A percentile compares a stretch with the other conserved stretches of the same genome.
phyloP scores from a whole-genome alignment of 2,329 filamentous ascomycete species.

The Pseudogymnoascus sp. region DNA sequence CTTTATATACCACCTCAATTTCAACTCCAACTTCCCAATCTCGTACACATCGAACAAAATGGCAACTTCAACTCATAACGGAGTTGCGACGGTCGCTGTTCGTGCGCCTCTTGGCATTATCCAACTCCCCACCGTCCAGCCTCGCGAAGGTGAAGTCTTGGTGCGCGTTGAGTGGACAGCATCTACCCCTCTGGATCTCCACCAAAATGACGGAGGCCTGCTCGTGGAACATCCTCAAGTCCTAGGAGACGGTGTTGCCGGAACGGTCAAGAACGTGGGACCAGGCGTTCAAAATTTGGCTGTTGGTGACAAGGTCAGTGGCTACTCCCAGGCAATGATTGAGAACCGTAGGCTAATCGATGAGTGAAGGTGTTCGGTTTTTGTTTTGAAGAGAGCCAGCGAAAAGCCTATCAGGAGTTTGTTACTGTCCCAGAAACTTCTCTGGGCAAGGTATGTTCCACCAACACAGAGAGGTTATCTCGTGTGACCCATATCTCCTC shows the following conservation, averaged over 20 bases:
- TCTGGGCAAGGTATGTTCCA: conserved; percentile 32
- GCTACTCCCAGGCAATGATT: not conserved
- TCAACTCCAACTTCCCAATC: not conserved
- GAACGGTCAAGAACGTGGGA: conserved; percentile 44
- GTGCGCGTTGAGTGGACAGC: conserved; percentile 49
- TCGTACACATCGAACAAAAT: conserved; percentile 18
- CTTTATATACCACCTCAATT: not conserved
- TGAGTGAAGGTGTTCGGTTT: conserved; percentile 38
- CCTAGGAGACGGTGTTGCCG: conserved; percentile 43
- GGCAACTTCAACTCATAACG: conserved; percentile 30
- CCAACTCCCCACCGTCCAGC: conserved; percentile 26
- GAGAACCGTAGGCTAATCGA: not conserved
- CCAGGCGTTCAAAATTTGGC: conserved; percentile 35
- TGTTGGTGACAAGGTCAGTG: conserved; percentile 42
- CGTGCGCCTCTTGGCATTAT: conserved; percentile 31
- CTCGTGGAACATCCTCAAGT: conserved; percentile 42
- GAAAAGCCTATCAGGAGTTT: conserved; percentile 48
- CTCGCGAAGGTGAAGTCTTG: conserved; percentile 38
- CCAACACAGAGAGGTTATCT: not conserved
- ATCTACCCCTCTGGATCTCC: conserved; percentile 52
- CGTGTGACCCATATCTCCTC: conserved; percentile 24
- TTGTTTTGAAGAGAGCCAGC: conserved; percentile 37
- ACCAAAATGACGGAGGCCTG: conserved; percentile 51
- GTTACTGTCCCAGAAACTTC: conserved; percentile 43
- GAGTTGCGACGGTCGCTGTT: conserved; percentile 33